Evolutionary conservation across 2,329 filamentous ascomycete species (phyloP).

Genomic region (Nectriaceae sp.): DNA sequence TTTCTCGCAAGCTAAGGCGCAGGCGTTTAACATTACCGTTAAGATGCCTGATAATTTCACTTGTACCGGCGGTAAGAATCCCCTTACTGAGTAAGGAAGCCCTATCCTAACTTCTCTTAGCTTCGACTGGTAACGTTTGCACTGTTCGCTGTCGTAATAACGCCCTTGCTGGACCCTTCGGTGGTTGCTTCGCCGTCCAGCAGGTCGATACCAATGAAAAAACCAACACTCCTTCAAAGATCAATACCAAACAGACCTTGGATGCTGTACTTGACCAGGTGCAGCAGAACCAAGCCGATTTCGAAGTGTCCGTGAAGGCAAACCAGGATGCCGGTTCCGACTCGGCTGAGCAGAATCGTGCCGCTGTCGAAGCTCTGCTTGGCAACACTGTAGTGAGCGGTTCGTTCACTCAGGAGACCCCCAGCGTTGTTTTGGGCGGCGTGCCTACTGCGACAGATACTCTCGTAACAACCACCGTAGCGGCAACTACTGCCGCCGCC

Average conservation of each 20-base stretch:
- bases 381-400: conserved; percentile 30
- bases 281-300: conserved; percentile 50
- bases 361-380: conserved; percentile 42
- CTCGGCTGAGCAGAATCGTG: conserved; percentile 30
- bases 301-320: conserved; percentile 42
- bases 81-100: background rate
- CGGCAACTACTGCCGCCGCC: conserved; percentile 1
- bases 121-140: conserved; percentile 59
- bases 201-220: conserved; percentile 48
- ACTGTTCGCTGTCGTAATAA: conserved; percentile 62
- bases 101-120: conserved; percentile 24
- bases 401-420: conserved; percentile 37
- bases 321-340: conserved; percentile 43
- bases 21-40: conserved; percentile 59
- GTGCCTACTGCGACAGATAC: conserved; percentile 7
- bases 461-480: conserved; percentile 1
- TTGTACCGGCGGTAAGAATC: conserved; percentile 52
- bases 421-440: conserved; percentile 22
- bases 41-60: conserved; percentile 50
- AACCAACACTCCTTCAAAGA: conserved; percentile 45
- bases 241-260: conserved; percentile 48
- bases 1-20: conserved; percentile 55
- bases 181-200: conserved; percentile 59
- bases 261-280: conserved; percentile 50
- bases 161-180: conserved; percentile 57